Evolutionary conservation across 148 eudicot species (phyloP), one percentile per base, ranked within the genome.

Genomic region (Camellia lanceoleosa): DNA sequence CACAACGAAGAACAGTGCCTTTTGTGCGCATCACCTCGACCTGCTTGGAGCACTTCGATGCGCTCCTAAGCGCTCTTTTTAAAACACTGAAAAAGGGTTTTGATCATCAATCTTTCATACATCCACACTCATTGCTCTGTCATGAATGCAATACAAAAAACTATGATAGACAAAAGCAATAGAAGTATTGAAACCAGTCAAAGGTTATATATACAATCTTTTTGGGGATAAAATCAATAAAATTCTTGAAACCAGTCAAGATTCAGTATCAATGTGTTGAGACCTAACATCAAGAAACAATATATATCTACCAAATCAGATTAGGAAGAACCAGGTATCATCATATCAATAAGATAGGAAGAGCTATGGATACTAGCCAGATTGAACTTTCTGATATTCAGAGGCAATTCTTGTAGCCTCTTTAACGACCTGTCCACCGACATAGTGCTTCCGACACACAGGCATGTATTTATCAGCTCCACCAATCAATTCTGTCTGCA

Each of bases 391-490:
- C 61, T 85, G 85, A 59, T 82, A 74, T 71, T 91, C 91, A 47
- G 89, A 70, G 61, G 91, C 91, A 82, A 78, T 87, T 80, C 90
- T 87, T 18, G 91, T 81, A 76, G 97, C 87, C 85, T 89, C 95
- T 81, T 87, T 92, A 76, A 88, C 90, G 18, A 84, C 94, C 82
- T 96, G 99, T 58, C 98, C 99, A 60, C 97, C 86, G 11, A 89
- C 88, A 75, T 93, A 94, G 82, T 96, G 99, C 81, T 89, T 90
- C 70, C 99, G 86, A 79, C 99, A 96, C 75, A 96, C 98, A 20
- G 99, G 98, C 99, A 96, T 93, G 84, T 96, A 96, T 8, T 87
- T 92, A 63, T 96, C 94, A 77, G 95, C 98, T 80, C 99, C 99
- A 66, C 92, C 99, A 66, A 96, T 90, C 76, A 96, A 84, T 77